Percentiles rank a stretch among this genome's conserved stretches.
phyloP scores from a whole-genome alignment of 1,139 yeast genomes.

The Blastobotrys capitulatus region DNA sequence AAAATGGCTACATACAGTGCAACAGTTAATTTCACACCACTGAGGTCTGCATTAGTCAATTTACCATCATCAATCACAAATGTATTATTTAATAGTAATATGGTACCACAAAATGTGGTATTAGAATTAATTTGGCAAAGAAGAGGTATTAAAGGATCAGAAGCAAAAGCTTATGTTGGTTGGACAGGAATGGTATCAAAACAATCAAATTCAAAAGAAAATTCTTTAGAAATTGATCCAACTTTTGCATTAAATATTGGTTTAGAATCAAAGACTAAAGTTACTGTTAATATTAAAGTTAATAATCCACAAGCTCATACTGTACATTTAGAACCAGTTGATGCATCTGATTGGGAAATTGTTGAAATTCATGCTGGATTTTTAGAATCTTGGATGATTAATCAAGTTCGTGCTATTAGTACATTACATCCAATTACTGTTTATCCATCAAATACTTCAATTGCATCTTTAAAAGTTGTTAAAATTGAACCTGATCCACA shows the following conservation, averaged over 20 bases:
- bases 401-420: conserved; percentile 76
- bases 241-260: conserved; percentile 43
- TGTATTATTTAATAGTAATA: conserved; percentile 48
- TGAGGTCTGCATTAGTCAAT: conserved; percentile 52
- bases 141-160: conserved; percentile 27
- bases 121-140: conserved; percentile 42
- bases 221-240: conserved; percentile 54
- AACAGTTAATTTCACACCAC: conserved; percentile 32
- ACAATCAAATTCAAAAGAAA: conserved; percentile 33
- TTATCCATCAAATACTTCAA: conserved; percentile 61
- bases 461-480: conserved; percentile 59
- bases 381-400: conserved; percentile 67
- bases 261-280: conserved; percentile 41
- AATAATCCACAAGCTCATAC: conserved; percentile 49
- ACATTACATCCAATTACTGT: conserved; percentile 58
- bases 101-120: conserved; percentile 57
- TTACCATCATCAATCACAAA: conserved; percentile 50
- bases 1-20: conserved; percentile 26
- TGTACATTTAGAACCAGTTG: conserved; percentile 71
- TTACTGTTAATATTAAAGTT: conserved; percentile 36
- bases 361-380: conserved; percentile 77
- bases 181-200: conserved; percentile 69
- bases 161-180: conserved; percentile 49
- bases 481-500: conserved; percentile 48
- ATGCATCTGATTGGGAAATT: conserved; percentile 84